phyloP scores from a whole-genome alignment of 306 rosid genomes.

The Glycyrrhiza uralensis region DNA sequence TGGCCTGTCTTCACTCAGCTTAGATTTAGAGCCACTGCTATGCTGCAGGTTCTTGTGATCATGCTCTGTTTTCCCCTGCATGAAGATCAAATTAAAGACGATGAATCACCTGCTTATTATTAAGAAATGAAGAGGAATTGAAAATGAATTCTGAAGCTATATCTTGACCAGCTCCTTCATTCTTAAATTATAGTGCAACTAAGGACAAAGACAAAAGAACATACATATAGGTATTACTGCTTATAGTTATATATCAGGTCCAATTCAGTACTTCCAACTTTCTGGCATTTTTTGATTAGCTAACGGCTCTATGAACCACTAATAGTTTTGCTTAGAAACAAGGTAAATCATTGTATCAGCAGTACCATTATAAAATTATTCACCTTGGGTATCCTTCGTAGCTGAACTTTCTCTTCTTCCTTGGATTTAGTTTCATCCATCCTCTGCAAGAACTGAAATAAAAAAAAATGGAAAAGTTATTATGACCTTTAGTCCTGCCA shows the following conservation, averaged over 20 bases:
- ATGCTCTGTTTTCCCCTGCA: slow-evolving; percentile 48
- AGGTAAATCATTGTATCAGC: background rate
- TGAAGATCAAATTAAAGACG: background rate
- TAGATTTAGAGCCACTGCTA: slow-evolving; percentile 38
- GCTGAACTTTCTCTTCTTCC: slow-evolving; percentile 52
- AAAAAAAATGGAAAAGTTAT: slow-evolving; percentile 16
- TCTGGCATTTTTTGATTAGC: background rate
- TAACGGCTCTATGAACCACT: background rate
- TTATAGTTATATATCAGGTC: background rate
- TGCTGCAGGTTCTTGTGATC: slow-evolving; percentile 41
- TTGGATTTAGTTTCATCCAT: slow-evolving; percentile 53
- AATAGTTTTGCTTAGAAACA: slow-evolving; percentile 8
- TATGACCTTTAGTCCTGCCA: background rate
- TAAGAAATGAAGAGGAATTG: background rate
- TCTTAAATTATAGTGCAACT: background rate
- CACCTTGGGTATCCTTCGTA: slow-evolving; percentile 56
- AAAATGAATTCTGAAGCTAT: background rate
- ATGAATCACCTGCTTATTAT: slow-evolving; percentile 6
- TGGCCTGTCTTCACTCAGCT: slow-evolving; percentile 37
- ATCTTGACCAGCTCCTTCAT: background rate
- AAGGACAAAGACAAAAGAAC: background rate
- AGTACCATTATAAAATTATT: background rate
- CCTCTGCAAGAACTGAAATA: slow-evolving; percentile 65
- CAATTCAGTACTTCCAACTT: background rate
- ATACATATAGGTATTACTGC: background rate